Evolutionary conservation across 805 yeast genomes (phyloP).

Genomic region (Saccharomycopsis oosterbeekiorum): DNA sequence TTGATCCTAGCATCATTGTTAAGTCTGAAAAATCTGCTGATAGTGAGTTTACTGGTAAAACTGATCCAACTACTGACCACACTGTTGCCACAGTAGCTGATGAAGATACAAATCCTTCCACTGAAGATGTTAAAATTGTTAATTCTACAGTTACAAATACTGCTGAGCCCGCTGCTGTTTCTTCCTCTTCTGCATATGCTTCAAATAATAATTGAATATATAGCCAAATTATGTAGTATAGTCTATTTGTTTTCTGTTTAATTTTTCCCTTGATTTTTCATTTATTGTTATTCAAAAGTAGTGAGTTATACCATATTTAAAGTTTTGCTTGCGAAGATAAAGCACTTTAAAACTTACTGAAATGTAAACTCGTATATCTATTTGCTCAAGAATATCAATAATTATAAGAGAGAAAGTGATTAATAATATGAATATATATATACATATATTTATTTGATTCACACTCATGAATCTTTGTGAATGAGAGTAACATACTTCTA

Average conservation of each 20-base stretch:
- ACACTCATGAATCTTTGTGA: no score
- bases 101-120: neutral
- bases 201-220: neutral
- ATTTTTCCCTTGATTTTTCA: no score
- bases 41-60: neutral
- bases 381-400: no score
- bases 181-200: neutral
- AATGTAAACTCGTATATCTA: no score
- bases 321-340: no score
- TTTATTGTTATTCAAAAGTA: no score
- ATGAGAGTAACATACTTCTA: neutral
- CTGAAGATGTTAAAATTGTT: neutral
- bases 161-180: neutral
- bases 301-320: no score
- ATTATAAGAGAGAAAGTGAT: no score
- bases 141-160: no score
- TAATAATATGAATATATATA: no score
- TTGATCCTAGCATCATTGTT: neutral
- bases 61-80: neutral
- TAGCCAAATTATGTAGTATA: neutral
- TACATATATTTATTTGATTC: no score
- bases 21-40: neutral
- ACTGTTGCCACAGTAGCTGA: neutral
- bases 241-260: neutral
- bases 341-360: no score